phyloP scores from a whole-genome alignment of 331 rosid species.

The Dryas integrifolia region DNA sequence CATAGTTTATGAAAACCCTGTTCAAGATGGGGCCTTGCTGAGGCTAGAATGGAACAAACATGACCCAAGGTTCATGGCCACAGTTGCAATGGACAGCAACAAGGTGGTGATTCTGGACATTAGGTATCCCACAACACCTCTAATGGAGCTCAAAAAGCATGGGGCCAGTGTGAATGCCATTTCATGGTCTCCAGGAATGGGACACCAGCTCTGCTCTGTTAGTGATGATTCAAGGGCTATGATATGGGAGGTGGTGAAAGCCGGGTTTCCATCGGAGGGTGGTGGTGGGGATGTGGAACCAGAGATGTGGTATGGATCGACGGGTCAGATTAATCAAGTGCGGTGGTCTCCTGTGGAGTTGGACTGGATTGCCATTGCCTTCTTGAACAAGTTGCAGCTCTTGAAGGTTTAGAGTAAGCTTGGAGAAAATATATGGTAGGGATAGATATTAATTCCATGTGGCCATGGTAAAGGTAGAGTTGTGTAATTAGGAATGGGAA shows the following conservation, averaged over 20 bases:
- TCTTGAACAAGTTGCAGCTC: slow-evolving; percentile 47
- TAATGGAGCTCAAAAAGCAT: slow-evolving; percentile 51
- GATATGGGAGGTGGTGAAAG: slow-evolving; percentile 60
- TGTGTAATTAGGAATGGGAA: background rate
- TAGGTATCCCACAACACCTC: slow-evolving; percentile 55
- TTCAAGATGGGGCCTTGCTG: slow-evolving; percentile 39
- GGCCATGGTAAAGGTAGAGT: background rate
- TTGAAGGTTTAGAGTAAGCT: slow-evolving; percentile 43
- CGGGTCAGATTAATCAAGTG: slow-evolving; percentile 57
- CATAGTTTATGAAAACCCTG: slow-evolving; percentile 58
- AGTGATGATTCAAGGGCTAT: slow-evolving; percentile 63
- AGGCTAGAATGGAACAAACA: slow-evolving; percentile 70
- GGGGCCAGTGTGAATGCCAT: slow-evolving; percentile 53
- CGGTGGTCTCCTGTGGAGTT: slow-evolving; percentile 54
- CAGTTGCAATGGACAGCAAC: slow-evolving; percentile 56
- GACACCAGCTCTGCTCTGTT: slow-evolving; percentile 49
- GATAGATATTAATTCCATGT: background rate
- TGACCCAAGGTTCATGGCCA: slow-evolving; percentile 58
- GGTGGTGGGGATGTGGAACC: slow-evolving; percentile 38
- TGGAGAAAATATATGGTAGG: background rate
- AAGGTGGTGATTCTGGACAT: slow-evolving; percentile 64
- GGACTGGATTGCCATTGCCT: slow-evolving; percentile 56
- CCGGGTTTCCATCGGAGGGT: slow-evolving; percentile 11
- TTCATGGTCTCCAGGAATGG: slow-evolving; percentile 56
- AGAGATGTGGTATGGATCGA: slow-evolving; percentile 45